Base-by-base conservation (phyloP, 1,284 basidiomycete genomes). In the Apiotrichum laibachii region DNA sequence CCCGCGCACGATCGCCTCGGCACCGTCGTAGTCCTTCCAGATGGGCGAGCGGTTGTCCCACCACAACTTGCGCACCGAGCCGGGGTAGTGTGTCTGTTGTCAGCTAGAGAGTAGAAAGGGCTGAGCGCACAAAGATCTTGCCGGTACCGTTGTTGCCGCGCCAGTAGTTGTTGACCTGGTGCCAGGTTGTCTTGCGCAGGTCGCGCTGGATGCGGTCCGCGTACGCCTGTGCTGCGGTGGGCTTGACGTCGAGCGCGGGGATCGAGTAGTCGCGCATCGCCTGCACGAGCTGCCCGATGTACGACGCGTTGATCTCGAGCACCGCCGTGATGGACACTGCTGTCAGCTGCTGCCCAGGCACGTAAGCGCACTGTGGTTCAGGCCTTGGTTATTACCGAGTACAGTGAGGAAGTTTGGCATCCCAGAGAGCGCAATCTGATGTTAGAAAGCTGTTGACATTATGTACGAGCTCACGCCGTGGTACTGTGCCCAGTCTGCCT, bases 371-470 rank as follows among this genome's bases (percentile, higher is more conserved):
- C 62, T 59, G 50, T 68, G 67, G 33, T 61, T 64, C 6, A 70
- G 52, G 10, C 63, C 64, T 26, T 58, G 59, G 60, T 72, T 71
- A 57, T 64, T 58, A 21, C 69, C 70, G 13, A 71, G 64, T 40
- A 69, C 53, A 9, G 60, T 54, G 57, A 62, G 69, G 40, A 59
- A 56, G 60, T 73, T 73, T 13, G 69, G 71, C 15, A 68, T 57
- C 2, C 62, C 60, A 1, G 67, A 63, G 22, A 58, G 43, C 15
- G 50, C 50, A 16, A 47, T 33, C 31, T 63, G 50, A 31, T 50
- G 31, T n/a, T 19, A 44, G 18, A 2, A 10, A 22, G 19, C 18
- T 19, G 5, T 42, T n/a, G n/a, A n/a, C 16, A 8, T 16, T 2
- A 16, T 21, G 19, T 6, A 44, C 19, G 3, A 11, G 19, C 43